These are phyloP conservation scores for Amaranthus tricolor DNA, from an alignment of 179 eudicot species.

Conservation along the genomic window DNA sequence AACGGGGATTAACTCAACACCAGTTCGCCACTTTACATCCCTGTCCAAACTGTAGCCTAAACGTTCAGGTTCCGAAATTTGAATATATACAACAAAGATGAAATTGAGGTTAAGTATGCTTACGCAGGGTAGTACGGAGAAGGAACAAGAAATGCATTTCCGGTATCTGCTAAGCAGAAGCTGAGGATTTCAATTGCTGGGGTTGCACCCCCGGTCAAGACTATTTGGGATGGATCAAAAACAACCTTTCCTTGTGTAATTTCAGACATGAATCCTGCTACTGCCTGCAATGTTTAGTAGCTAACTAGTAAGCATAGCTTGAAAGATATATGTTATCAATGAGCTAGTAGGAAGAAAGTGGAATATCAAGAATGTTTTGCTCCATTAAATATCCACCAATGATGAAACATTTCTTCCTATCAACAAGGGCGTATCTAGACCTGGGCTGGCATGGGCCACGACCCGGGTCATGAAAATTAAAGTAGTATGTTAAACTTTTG, in stretches of 20 bases:
- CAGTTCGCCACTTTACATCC: constrained; percentile 83
- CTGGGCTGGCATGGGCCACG: too few relatives aligned
- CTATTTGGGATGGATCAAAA: constrained; percentile 60
- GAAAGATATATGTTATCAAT: constrained; percentile 1
- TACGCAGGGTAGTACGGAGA: constrained; percentile 87
- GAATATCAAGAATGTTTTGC: neutral
- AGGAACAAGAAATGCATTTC: constrained; percentile 94
- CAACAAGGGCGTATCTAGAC: too few relatives aligned
- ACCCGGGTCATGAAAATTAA: too few relatives aligned
- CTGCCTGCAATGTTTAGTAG: constrained; percentile 45
- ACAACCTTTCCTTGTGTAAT: constrained; percentile 46
- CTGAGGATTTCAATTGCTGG: constrained; percentile 79
- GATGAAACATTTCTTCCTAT: too few relatives aligned
- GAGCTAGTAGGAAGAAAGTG: neutral
- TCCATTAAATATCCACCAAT: neutral
- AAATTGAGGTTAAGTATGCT: constrained; percentile 7
- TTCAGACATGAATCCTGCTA: constrained; percentile 73
- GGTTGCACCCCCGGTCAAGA: constrained; percentile 62
- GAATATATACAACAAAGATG: neutral
- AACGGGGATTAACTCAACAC: constrained; percentile 83
- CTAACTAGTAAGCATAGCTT: constrained; percentile 11
- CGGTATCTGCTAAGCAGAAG: constrained; percentile 85
- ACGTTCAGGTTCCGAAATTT: neutral
- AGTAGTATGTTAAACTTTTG: too few relatives aligned
- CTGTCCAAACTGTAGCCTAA: constrained; percentile 58